phyloP scores from a whole-genome alignment of 176 grass and related monocot species.

The Melocanna baccifera region DNA sequence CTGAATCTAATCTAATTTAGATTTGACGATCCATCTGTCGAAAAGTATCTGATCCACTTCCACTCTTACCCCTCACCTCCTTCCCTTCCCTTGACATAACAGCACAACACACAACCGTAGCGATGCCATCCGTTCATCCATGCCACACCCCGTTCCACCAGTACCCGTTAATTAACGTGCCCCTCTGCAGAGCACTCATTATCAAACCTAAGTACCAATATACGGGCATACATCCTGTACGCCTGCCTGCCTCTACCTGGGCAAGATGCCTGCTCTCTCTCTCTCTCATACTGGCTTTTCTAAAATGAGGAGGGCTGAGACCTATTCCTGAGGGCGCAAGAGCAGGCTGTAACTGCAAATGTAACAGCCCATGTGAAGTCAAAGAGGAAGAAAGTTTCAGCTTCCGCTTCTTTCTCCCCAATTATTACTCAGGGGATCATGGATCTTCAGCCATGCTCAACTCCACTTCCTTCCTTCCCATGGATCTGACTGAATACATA shows the following conservation, averaged over 20 bases:
- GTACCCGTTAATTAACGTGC: background rate
- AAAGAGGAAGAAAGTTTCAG: background rate
- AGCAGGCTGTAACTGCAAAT: background rate
- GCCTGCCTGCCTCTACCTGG: background rate
- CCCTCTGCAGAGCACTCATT: background rate
- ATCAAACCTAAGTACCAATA: background rate
- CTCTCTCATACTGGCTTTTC: constrained; percentile 32
- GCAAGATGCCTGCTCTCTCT: background rate
- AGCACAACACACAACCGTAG: background rate
- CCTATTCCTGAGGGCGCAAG: constrained; percentile 15
- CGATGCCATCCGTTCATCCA: background rate
- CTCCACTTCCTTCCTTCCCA: background rate
- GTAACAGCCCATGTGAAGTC: constrained; percentile 30
- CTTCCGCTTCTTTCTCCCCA: constrained; percentile 12
- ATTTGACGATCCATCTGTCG: no score
- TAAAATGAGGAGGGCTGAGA: constrained; percentile 22
- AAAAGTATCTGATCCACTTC: no score
- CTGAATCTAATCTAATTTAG: no score
- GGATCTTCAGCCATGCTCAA: background rate
- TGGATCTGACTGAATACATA: background rate
- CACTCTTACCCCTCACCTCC: no score
- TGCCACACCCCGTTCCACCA: background rate
- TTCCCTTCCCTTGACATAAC: background rate
- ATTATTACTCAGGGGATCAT: background rate
- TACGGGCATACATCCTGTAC: background rate